A percentile compares a stretch with the other conserved stretches of the same genome.
Conservation (phyloP, 306 rosid species). For the Pterocarpus macrocarpus region DNA sequence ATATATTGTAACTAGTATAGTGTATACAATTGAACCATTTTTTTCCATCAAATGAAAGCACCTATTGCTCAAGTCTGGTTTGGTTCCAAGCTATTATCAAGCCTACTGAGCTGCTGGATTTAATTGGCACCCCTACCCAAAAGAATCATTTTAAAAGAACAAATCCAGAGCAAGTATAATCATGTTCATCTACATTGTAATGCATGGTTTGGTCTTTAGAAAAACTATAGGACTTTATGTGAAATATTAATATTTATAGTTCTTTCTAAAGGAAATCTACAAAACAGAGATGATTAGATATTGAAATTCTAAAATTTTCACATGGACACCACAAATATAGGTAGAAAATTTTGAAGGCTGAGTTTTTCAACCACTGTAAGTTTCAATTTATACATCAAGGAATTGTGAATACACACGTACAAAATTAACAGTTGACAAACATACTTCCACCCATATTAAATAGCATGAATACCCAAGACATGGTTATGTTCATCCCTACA, state of each 20-base stretch:
- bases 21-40: slow-evolving; percentile 2
- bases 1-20: background rate
- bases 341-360: background rate
- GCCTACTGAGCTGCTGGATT: slow-evolving; percentile 18
- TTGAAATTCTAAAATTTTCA: background rate
- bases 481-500: slow-evolving; percentile 9
- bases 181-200: slow-evolving; percentile 13
- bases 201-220: background rate
- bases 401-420: background rate
- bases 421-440: background rate
- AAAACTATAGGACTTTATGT: background rate
- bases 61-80: slow-evolving; percentile 30
- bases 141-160: slow-evolving; percentile 15
- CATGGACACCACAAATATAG: background rate
- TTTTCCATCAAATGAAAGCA: slow-evolving; percentile 4
- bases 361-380: background rate
- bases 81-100: background rate
- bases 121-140: background rate
- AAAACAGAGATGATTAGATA: background rate
- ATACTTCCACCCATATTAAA: background rate
- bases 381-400: slow-evolving; percentile 16
- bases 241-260: slow-evolving; percentile 13
- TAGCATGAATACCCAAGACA: background rate
- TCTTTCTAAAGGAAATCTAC: background rate
- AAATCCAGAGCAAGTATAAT: background rate